A percentile compares a stretch with the other conserved stretches of the same genome.
These are phyloP conservation scores for Sporothrix schenckii DNA, from an alignment of 2,329 filamentous ascomycete genomes.

Conservation along the genomic window DNA sequence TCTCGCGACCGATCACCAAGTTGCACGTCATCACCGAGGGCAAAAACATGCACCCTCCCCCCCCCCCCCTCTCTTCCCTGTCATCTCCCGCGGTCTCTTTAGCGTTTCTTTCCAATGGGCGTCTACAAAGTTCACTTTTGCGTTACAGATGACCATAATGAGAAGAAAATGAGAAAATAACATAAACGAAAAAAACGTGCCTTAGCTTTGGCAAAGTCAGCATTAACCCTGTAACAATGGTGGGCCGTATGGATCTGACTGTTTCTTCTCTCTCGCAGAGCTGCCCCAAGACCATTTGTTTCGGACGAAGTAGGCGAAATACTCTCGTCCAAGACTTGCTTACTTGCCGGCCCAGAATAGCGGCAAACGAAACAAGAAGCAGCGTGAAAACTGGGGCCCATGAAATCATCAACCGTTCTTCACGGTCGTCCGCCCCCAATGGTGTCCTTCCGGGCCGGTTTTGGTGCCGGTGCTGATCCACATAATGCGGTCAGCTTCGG, in stretches of 20 bases:
- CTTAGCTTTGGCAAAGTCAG: background rate
- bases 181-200: background rate
- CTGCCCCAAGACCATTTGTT: background rate
- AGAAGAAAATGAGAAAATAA: background rate
- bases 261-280: background rate
- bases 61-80: background rate
- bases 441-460: background rate
- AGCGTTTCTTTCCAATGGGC: background rate
- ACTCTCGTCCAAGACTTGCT: no score
- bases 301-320: conserved; percentile 12
- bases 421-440: background rate
- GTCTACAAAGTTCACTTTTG: background rate
- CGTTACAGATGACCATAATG: conserved; percentile 4
- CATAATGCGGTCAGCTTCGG: conserved; percentile 9
- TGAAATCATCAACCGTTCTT: conserved; percentile 17
- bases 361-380: background rate
- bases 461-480: background rate
- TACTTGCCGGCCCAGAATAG: background rate
- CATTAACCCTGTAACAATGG: background rate
- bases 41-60: background rate
- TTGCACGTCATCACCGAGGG: no score
- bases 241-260: background rate
- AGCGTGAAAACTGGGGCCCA: background rate
- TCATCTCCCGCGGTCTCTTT: background rate
- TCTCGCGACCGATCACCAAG: background rate